Evolutionary conservation across 75 land plant species (phyloP).

Genomic region (Pseudotsuga menziesii): DNA sequence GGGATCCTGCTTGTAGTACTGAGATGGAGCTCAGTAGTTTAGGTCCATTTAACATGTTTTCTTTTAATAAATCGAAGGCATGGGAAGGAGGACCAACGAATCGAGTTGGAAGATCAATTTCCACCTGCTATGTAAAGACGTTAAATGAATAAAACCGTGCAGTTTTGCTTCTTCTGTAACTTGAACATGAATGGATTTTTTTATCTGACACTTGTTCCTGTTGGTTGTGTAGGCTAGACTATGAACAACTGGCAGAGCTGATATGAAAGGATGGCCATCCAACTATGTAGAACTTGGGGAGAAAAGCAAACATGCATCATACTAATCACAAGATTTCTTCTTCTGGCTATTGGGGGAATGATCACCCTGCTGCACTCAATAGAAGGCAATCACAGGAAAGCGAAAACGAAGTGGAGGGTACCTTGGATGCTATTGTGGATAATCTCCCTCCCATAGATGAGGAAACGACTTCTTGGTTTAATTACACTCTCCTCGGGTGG

Average conservation of each 20-base stretch:
- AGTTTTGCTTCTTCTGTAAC: not conserved
- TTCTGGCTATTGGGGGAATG: not conserved
- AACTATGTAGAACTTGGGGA: conserved; percentile 54
- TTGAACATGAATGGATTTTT: not conserved
- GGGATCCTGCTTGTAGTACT: not conserved
- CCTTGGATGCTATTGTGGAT: conserved; percentile 3
- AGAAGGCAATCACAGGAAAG: conserved; percentile 2
- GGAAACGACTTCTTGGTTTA: not conserved
- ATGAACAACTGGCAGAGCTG: conserved; percentile 43
- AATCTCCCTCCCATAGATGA: conserved; percentile 4
- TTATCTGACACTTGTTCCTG: not conserved
- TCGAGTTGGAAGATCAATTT: not conserved
- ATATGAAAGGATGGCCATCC: conserved; percentile 65
- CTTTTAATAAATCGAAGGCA: not conserved
- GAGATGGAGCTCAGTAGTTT: too few species aligned
- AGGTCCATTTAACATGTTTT: not conserved
- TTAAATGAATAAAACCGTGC: too few species aligned
- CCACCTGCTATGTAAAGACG: conserved; percentile 1
- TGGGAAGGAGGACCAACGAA: not conserved
- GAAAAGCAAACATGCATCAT: not conserved
- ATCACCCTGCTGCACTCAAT: conserved; percentile 5
- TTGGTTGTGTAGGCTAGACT: conserved; percentile 7
- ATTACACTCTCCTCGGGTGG: too few species aligned
- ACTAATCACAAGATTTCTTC: not conserved
- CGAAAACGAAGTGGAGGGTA: conserved; percentile 6